Evolutionary conservation across 805 yeast genomes (phyloP), one percentile per base, ranked within the genome.

Genomic region (Metschnikowia continentalis): DNA sequence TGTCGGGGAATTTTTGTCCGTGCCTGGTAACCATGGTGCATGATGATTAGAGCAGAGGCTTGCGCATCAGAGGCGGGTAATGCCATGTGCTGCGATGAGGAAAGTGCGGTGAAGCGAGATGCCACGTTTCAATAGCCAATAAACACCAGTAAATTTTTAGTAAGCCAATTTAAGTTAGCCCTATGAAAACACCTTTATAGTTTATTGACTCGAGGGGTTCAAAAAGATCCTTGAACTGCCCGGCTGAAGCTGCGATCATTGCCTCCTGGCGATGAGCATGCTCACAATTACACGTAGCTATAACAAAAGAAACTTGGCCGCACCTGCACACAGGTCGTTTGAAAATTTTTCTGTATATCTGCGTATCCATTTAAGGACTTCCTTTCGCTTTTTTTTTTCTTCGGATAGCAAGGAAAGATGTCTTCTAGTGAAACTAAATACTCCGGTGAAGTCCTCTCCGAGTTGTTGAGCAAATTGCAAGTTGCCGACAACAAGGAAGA

Each of bases 381-480:
- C 37, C 39, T 42, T 44, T 51, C 54, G 48, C 54, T 54, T 54
- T 51, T 51, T 46, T 49, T 50, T 50, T 53, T 51, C 47, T 41
- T 48, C 42, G 49, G 52, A 55, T 50, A 55, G 59, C 57, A 51
- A 51, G 63, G 70, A 66, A 68, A 65, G 61, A 74, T 74, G 78
- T 72, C 78, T 67, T 75, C 80, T 70, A 30, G 43, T 40, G 84
- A 80, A 76, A 77, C 82, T 50, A 76, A 77, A 68, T 80, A 80
- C 75, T 79, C 84, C 52, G 74, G 79, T 67, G 82, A 90, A 77
- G 96, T 91, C 75, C 86, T 92, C 74, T 80, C 86, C 72, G 96
- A 94, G 80, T 87, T 94, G 71, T 89, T 94, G 79, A 80, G 86
- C 77, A 90, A 90, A 81, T 83, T 94, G 69, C 76, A 92, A 70